Percentiles rank a stretch among this genome's conserved stretches.
Conservation (phyloP, 306 rosid species). For the Acacia crassicarpa region DNA sequence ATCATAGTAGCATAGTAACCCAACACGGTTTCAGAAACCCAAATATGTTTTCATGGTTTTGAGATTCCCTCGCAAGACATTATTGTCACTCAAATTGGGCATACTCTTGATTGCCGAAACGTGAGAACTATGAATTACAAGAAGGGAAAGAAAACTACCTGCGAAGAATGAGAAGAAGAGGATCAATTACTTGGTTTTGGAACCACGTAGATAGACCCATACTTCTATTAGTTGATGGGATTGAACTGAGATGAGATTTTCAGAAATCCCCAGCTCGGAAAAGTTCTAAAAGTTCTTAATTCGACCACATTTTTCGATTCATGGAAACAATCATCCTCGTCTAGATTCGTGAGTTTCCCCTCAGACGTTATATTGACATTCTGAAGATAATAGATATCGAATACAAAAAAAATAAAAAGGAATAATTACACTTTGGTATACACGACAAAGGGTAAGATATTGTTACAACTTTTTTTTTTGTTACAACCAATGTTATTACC, state of each 20-base stretch:
- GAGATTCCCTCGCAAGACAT: not conserved
- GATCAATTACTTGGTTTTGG: constrained; percentile 53
- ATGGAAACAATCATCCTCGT: not conserved
- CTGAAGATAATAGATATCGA: too few species aligned
- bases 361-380: too few species aligned
- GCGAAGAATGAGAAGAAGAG: constrained; percentile 59
- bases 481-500: too few species aligned
- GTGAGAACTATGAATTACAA: not conserved
- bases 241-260: not conserved
- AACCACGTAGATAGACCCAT: constrained; percentile 49
- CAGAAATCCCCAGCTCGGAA: not conserved
- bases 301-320: not conserved
- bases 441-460: too few species aligned
- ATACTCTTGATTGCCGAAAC: not conserved
- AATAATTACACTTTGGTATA: too few species aligned
- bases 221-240: not conserved
- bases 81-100: not conserved
- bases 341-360: too few species aligned
- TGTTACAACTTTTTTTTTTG: too few species aligned
- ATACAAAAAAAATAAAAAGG: too few species aligned
- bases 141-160: constrained; percentile 35
- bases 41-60: not conserved
- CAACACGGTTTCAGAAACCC: not conserved
- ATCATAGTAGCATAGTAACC: not conserved
- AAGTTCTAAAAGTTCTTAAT: not conserved